phyloP scores from a whole-genome alignment of 192 early-diverging fungal species.

The Podila clonocystis region DNA sequence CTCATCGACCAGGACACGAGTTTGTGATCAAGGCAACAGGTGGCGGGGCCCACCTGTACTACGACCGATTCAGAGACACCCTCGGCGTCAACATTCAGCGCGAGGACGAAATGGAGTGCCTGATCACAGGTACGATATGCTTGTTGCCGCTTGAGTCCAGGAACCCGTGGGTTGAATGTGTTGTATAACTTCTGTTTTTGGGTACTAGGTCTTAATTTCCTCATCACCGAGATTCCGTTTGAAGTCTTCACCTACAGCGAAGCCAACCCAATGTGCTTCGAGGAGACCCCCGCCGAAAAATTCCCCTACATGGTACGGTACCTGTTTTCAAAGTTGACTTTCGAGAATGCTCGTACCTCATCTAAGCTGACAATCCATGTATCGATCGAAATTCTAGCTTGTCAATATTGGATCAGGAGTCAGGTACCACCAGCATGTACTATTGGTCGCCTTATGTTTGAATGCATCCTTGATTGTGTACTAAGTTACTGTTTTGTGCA shows the following conservation, averaged over 20 bases:
- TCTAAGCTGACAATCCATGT: not conserved
- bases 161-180: not conserved
- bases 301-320: conserved; percentile 87
- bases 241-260: conserved; percentile 94
- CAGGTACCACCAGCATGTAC: conserved; percentile 49
- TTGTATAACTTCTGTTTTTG: not conserved
- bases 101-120: conserved; percentile 95
- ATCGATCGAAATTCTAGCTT: conserved; percentile 57
- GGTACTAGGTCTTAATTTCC: conserved; percentile 83
- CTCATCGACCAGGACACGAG: conserved; percentile 35
- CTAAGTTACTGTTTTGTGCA: not conserved
- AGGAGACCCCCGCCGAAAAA: conserved; percentile 63
- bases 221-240: conserved; percentile 90
- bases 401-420: conserved; percentile 99
- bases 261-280: conserved; percentile 70
- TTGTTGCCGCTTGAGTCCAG: not conserved
- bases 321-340: not conserved
- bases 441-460: not conserved
- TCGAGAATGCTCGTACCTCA: not conserved
- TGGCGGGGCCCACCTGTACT: conserved; percentile 86
- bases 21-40: conserved; percentile 87
- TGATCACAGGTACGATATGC: conserved; percentile 66
- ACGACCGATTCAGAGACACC: conserved; percentile 67
- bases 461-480: not conserved
- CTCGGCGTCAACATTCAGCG: conserved; percentile 81